Evolutionary conservation across 441 rosid species (phyloP).

Genomic region (Manihot esculenta): DNA sequence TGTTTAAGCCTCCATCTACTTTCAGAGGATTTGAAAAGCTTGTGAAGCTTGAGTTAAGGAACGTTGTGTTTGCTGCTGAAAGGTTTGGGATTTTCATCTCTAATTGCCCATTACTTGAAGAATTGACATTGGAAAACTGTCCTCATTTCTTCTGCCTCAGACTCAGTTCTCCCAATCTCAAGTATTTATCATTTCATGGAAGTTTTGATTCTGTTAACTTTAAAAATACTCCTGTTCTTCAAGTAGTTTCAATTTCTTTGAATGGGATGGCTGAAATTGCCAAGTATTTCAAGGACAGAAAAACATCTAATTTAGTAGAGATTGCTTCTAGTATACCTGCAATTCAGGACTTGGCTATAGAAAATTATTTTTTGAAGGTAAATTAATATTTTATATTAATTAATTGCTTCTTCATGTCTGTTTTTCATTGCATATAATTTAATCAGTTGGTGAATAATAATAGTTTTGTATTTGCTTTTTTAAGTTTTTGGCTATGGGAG

Average conservation of each 20-base stretch:
- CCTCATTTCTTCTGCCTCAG: conserved; percentile 16
- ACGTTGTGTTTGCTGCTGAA: conserved; percentile 8
- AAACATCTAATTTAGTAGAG: conserved; percentile 11
- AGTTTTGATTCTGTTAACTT: conserved; percentile 17
- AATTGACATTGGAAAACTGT: neutral
- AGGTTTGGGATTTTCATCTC: conserved; percentile 14
- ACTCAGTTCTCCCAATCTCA: conserved; percentile 9
- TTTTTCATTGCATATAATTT: too few relatives aligned
- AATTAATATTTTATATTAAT: too few relatives aligned
- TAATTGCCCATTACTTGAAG: conserved; percentile 6
- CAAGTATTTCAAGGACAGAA: conserved; percentile 11
- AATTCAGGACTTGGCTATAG: neutral
- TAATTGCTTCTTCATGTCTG: too few relatives aligned
- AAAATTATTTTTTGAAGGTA: conserved; percentile 7
- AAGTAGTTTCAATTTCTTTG: conserved; percentile 10
- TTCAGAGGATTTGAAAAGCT: conserved; percentile 14
- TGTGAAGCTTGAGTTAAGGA: conserved; percentile 6
- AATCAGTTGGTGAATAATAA: too few relatives aligned
- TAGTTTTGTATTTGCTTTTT: neutral
- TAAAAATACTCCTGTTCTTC: conserved; percentile 17
- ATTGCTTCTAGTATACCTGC: conserved; percentile 6
- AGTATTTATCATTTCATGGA: neutral
- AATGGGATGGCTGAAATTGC: conserved; percentile 9
- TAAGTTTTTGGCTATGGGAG: conserved; percentile 16
- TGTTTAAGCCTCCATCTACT: conserved; percentile 5